Conservation (phyloP, 768 basidiomycete species). For the Hericium erinaceus region DNA sequence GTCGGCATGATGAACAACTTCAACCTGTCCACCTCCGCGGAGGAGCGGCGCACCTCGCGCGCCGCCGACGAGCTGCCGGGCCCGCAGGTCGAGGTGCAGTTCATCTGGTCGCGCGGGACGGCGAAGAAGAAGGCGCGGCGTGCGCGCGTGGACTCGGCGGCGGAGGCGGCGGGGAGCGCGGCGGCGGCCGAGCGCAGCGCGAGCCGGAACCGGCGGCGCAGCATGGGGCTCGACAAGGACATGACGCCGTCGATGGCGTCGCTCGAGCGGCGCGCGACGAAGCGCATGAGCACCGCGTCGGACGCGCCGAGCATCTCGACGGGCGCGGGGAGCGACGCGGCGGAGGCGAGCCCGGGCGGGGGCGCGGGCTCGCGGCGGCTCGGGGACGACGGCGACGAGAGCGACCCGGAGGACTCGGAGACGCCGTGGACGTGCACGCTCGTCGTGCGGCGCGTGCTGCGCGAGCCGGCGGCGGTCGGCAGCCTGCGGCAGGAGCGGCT, state of each 20-base stretch:
- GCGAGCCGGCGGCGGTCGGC: conserved; percentile 7
- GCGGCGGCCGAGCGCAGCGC: not conserved
- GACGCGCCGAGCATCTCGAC: conserved; percentile 10
- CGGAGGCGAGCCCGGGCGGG: not conserved
- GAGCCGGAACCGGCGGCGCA: conserved; percentile 1
- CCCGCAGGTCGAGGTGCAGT: conserved; percentile 54
- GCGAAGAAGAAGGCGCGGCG: conserved; percentile 12
- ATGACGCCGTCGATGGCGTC: conserved; percentile 3
- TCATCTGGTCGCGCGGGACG: conserved; percentile 68
- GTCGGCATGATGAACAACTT: conserved; percentile 28
- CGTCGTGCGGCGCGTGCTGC: conserved; percentile 40
- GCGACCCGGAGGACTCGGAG: conserved; percentile 93
- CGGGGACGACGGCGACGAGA: conserved; percentile 52
- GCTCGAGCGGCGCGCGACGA: not conserved
- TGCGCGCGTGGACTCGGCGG: not conserved
- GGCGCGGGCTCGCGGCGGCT: conserved; percentile 1
- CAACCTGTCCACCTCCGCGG: conserved; percentile 3
- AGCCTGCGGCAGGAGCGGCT: not conserved
- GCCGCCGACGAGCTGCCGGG: conserved; percentile 11
- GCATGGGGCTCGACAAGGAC: not conserved
- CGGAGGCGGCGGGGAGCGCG: not conserved
- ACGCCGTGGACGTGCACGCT: conserved; percentile 93
- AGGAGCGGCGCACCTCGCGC: conserved; percentile 11
- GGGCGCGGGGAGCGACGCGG: not conserved
- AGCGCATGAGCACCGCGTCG: conserved; percentile 7